Conservation (phyloP, 1,284 basidiomycete species). For the Trametes sp. region DNA sequence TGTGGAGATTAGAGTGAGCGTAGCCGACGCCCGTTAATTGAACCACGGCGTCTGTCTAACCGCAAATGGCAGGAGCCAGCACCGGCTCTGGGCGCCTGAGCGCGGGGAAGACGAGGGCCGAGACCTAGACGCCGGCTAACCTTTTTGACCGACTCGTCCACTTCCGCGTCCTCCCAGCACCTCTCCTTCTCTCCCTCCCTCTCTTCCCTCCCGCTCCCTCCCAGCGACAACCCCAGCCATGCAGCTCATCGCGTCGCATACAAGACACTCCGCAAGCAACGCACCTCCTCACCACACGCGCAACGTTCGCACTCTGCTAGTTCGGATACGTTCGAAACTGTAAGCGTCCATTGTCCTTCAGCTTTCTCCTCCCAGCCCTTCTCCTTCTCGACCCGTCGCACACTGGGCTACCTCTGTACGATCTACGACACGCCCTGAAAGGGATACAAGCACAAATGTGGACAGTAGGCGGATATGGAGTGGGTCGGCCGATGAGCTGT, state of each 20-base stretch:
- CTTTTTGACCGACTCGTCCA: constrained; percentile 27
- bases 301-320: constrained; percentile 19
- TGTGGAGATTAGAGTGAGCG: constrained; percentile 2
- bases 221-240: constrained; percentile 25
- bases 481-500: constrained; percentile 18
- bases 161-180: constrained; percentile 13
- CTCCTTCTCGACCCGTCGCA: neutral
- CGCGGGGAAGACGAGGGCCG: constrained; percentile 8
- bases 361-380: neutral
- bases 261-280: neutral
- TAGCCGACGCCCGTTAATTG: constrained; percentile 13
- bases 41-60: constrained; percentile 6
- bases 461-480: no score
- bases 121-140: constrained; percentile 24
- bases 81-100: constrained; percentile 14
- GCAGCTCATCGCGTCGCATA: constrained; percentile 1
- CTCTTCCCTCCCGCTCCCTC: constrained; percentile 9
- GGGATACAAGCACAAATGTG: neutral
- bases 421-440: neutral
- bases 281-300: constrained; percentile 15
- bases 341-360: constrained; percentile 8
- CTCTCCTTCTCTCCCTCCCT: constrained; percentile 14
- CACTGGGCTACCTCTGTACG: no score
- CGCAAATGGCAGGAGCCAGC: neutral
- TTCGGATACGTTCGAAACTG: constrained; percentile 28